Base-by-base conservation (phyloP, 2,329 filamentous ascomycete genomes). In the Colletotrichum siamense region DNA sequence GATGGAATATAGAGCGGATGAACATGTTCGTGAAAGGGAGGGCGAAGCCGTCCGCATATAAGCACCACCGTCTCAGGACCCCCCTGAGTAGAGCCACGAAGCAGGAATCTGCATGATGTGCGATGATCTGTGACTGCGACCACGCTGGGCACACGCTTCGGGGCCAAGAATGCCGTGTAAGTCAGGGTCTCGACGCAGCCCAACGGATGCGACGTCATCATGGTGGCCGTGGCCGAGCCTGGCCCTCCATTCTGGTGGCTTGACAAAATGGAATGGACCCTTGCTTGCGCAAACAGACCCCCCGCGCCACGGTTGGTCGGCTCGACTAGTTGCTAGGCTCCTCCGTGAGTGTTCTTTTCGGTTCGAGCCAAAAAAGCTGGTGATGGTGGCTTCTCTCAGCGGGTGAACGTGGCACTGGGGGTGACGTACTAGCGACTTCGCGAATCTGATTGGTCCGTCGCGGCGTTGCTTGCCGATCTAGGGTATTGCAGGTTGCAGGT, bases 21-120 rank as follows among this genome's bases (percentile, higher is more conserved):
- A 65, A 65, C 64, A 65, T 24, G 28, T 59, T 61, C 59, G 44
- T 15, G 9, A 16, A 64, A 66, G 28, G 28, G 28, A 71, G 77
- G 76, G 77, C 63, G 67, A 71, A 22, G 24, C 30, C 34, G 64
- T 70, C 71, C 52, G 59, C 68, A 77, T 77, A 77, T 77, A 77
- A 77, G 52, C 73, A 73, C 69, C 55, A 16, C n/a, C 57, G 57
- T 66, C 34, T 57, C 52, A 69, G 57, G 34, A 32, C 36, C 64
- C 64, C 73, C 59, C 69, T 67, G 39, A 22, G 49, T 34, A 13
- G 44, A 52, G 18, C 49, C 28, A 68, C 52, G 75, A 71, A 75
- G 55, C 66, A 77, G 34, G 61, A 75, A 71, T 55, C 28, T 36
- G 75, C 72, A 71, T 70, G 62, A 67, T 77, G 62, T 66, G 66